Percentiles rank a stretch among this genome's conserved stretches.
Evolutionary conservation across 2,329 filamentous ascomycete genomes (phyloP).

Genomic region (Thelonectria blattea): DNA sequence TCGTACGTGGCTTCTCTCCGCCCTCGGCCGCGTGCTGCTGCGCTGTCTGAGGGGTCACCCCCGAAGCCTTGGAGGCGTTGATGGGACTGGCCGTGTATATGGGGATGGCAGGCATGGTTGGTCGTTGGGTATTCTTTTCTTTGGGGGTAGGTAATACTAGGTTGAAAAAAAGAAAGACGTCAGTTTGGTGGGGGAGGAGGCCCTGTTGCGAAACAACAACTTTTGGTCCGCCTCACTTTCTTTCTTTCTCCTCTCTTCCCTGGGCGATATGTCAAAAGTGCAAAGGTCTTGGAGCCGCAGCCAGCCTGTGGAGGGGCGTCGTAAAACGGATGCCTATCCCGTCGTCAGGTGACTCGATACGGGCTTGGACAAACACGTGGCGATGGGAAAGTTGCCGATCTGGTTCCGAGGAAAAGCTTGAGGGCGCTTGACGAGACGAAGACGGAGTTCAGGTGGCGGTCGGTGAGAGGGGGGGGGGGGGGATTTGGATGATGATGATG

Average conservation of each 20-base stretch:
- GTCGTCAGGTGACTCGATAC: constrained; percentile 25
- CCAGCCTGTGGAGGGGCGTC: neutral
- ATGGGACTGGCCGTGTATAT: constrained; percentile 66
- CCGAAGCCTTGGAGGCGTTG: constrained; percentile 59
- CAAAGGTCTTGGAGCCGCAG: neutral
- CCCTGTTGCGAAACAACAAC: too few relatives aligned
- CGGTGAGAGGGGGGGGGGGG: neutral
- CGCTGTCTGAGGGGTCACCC: constrained; percentile 54
- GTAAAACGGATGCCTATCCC: constrained; percentile 20
- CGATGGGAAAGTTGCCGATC: constrained; percentile 29
- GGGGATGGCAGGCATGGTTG: constrained; percentile 65
- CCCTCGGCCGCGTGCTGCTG: constrained; percentile 24
- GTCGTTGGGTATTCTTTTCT: neutral
- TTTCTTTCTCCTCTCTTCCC: neutral
- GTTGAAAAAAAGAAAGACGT: neutral
- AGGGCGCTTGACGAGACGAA: neutral
- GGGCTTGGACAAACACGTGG: constrained; percentile 21
- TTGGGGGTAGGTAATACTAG: neutral
- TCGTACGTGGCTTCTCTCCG: constrained; percentile 27
- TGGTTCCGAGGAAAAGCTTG: constrained; percentile 24
- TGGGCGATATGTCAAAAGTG: neutral
- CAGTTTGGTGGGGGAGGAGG: too few relatives aligned
- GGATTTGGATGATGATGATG: neutral
- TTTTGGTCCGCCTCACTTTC: neutral
- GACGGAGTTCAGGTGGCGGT: too few relatives aligned